phyloP scores from a whole-genome alignment of 1,284 basidiomycete species.

The Malassezia yamatoensis region DNA sequence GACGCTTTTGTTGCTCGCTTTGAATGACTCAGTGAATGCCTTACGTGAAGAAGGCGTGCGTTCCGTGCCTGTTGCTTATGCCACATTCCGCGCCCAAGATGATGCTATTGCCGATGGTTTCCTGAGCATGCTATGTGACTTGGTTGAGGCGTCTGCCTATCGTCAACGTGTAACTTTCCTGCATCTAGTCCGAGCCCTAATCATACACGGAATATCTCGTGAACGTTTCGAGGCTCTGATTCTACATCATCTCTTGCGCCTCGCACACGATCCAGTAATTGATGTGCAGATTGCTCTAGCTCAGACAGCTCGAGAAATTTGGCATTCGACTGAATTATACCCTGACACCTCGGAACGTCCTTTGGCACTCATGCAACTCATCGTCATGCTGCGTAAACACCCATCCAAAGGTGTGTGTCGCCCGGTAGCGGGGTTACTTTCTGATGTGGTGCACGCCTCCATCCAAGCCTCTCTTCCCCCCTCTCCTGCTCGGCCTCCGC shows the following conservation, averaged over 20 bases:
- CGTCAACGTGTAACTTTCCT: constrained; percentile 38
- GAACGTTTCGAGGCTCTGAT: constrained; percentile 56
- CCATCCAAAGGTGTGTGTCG: constrained; percentile 32
- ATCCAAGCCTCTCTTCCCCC: background rate
- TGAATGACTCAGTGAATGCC: constrained; percentile 70
- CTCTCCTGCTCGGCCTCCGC: background rate
- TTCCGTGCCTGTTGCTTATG: constrained; percentile 23
- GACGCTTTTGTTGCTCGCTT: constrained; percentile 57
- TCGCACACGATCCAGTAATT: constrained; percentile 64
- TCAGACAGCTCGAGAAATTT: constrained; percentile 57
- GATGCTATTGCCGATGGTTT: constrained; percentile 35
- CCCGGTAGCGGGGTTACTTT: constrained; percentile 22
- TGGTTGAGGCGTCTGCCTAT: constrained; percentile 35
- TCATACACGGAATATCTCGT: constrained; percentile 21
- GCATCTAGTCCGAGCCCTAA: constrained; percentile 28
- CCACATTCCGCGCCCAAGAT: constrained; percentile 30
- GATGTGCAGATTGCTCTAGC: constrained; percentile 80
- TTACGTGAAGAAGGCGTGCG: constrained; percentile 68
- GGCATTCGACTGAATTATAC: constrained; percentile 42
- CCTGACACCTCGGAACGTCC: background rate
- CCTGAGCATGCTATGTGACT: constrained; percentile 42
- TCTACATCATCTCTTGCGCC: constrained; percentile 55
- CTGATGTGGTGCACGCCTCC: constrained; percentile 14
- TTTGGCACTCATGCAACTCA: constrained; percentile 24
- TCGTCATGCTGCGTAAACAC: constrained; percentile 27